Evolutionary conservation across 257 asterid species (phyloP), one percentile per base, ranked within the genome.

Genomic region (Phtheirospermum japonicum): DNA sequence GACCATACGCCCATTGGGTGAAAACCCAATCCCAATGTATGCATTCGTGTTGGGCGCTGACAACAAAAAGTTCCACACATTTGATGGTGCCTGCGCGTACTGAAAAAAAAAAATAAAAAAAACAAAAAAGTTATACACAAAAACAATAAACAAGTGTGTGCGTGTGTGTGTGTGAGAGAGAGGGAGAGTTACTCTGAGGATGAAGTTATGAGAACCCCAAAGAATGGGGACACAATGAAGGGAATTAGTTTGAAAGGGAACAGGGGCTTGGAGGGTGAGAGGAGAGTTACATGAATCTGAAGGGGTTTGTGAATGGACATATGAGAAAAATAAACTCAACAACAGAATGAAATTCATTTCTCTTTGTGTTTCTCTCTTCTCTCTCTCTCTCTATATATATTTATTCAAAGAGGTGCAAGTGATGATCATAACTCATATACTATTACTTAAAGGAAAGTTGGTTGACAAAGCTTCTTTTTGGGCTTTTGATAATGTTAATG

Each of bases 21-120:
- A 89, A 57, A 89, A 89, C 4, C 94, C 96, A 46, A 89, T 84
- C 4, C 68, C 95, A 0, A 86, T 13, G 64, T 84, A 89, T 11
- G 79, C 74, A 54, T 82, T 80, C 10, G 77, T 17, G 71, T 76
- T 79, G 4, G 96, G 96, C 2, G 89, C 89, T 12, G 95, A 83
- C 0, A 89, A 80, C 51, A 89, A 66, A 39, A 77, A 89, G 68
- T 75, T 86, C 96, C 96, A 89, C 64, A 63, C 74, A 11, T 56
- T 73, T 13, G 83, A 51, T 5, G 73, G 74, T 10, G 80, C 87
- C 62, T 78, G 79, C 31, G 3, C 68, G 52, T 84, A 86, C 96
- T 89, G 79, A 12, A 51, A 43, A 9, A 6, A 0, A 40, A 10
- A 48, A 2, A 2, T 5, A 20, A 9, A 7, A 14, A 17, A n/a